These are phyloP conservation scores for Adansonia madagascariensis DNA, from an alignment of 441 rosid genomes.

Conservation along the genomic window DNA sequence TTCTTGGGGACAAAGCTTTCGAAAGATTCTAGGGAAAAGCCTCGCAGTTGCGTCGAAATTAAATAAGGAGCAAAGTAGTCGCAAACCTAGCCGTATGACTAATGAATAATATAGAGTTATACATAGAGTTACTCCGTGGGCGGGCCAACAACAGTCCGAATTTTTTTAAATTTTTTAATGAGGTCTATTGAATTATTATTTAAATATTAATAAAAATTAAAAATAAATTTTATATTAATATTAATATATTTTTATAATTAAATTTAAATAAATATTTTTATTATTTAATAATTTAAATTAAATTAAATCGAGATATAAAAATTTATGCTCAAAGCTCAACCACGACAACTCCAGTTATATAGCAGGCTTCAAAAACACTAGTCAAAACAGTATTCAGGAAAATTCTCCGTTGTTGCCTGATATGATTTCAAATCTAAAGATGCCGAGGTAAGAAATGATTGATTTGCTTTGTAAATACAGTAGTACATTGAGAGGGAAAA, in stretches of 20 bases:
- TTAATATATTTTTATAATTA: no score
- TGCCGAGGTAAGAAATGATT: not conserved
- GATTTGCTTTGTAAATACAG: not conserved
- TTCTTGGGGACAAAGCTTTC: constrained; percentile 25
- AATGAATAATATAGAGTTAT: not conserved
- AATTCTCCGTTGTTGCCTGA: constrained; percentile 17
- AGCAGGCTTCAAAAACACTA: not conserved
- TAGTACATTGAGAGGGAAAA: not conserved
- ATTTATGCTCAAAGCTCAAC: no score
- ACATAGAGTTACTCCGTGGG: no score
- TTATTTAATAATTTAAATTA: no score
- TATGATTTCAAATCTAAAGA: not conserved
- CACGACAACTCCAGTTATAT: no score
- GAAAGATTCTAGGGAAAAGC: constrained; percentile 42
- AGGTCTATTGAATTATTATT: no score
- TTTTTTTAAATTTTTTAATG: no score
- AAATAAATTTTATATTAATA: no score
- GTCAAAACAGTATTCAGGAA: constrained; percentile 4
- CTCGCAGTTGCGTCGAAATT: constrained; percentile 38
- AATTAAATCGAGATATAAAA: not conserved
- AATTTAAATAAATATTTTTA: no score
- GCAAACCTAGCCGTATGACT: not conserved
- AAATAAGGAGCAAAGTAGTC: not conserved
- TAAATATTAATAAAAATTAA: no score
- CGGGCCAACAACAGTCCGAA: no score